Base-by-base conservation (phyloP, 2,329 filamentous ascomycete genomes). In the Fusarium sp. region DNA sequence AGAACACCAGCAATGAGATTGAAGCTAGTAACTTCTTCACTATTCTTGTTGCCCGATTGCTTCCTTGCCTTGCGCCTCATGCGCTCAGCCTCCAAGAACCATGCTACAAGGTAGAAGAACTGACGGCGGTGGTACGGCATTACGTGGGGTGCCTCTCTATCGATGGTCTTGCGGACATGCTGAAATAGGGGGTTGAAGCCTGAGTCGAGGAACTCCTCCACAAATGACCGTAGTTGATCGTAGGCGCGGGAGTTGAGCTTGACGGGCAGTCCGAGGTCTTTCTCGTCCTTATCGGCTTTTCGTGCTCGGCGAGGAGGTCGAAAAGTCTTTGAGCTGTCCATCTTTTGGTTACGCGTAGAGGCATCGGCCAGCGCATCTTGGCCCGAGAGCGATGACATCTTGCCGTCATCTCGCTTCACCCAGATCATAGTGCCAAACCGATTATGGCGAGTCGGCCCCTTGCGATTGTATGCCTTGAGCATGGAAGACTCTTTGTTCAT, bases 381-480 rank as follows among this genome's bases (percentile, higher is more conserved):
- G 1, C 95, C 95, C 0, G 93, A 93, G 2, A 99, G 84, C 0
- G 93, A 93, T 0, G 91, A 90, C 68, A 95, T 85, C 70, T 93
- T 93, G 46, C 90, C 88, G 66, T 93, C 90, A 44, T 93, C 90
- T 52, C 93, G 83, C 77, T 96, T 92, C 33, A 99, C 87, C 93
- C 94, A 98, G 31, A 97, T 88, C 91, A 98, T 98, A 10, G 93
- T 96, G 3, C 95, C 95, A 70, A 98, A 99, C 31, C 95, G 86
- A 67, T 93, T 96, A 75, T 99, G 95, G 43, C 95, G 83, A 4
- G 92, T 93, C 0, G 93, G 91, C 3, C 90, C 91, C 71, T 88
- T 88, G 66, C 88, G 89, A 49, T 89, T 89, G 68, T 93, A 89
- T 44, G 89, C 84, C 67, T 89, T 87, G 50, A 92, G 82, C 87